Conservation (phyloP, 2,329 filamentous ascomycete species). For the Stemphylium vesicarium region DNA sequence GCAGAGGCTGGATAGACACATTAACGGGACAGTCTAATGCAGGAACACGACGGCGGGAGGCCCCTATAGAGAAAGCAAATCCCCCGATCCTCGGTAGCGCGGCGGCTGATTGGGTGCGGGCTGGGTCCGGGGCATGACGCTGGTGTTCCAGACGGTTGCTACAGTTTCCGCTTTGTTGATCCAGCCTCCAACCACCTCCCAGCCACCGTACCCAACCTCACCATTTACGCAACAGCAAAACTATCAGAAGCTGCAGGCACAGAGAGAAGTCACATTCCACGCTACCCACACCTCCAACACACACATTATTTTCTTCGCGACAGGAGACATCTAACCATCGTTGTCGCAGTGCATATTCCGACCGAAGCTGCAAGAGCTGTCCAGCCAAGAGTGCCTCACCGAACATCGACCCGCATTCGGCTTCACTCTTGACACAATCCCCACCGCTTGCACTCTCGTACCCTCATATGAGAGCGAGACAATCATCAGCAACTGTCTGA, state of each 20-base stretch:
- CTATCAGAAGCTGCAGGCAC: conserved; percentile 34
- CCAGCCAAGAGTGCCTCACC: conserved; percentile 23
- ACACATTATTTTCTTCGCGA: conserved; percentile 15
- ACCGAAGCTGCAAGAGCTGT: conserved; percentile 36
- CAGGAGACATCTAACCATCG: conserved; percentile 41
- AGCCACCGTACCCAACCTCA: conserved; percentile 45
- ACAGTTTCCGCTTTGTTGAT: conserved; percentile 27
- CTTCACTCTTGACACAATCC: conserved; percentile 28
- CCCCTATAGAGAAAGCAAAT: conserved; percentile 9
- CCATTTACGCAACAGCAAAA: conserved; percentile 43
- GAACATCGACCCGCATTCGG: conserved; percentile 25
- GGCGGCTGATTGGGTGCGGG: conserved; percentile 26
- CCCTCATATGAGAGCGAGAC: conserved; percentile 22
- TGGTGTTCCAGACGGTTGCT: conserved; percentile 23
- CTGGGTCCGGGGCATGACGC: conserved; percentile 29
- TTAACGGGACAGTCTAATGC: conserved; percentile 24
- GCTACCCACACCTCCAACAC: conserved; percentile 37
- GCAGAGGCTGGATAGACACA: conserved; percentile 34
- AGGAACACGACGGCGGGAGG: conserved; percentile 26
- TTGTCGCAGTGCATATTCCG: conserved; percentile 42
- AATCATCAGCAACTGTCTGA: conserved; percentile 27
- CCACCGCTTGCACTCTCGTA: conserved; percentile 29
- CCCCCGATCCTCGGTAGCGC: conserved; percentile 13
- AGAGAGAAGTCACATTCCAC: conserved; percentile 40
- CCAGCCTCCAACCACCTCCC: conserved; percentile 19